Evolutionary conservation across 441 rosid genomes (phyloP), one percentile per base, ranked within the genome.

Genomic region (Flueggea neowawraea): DNA sequence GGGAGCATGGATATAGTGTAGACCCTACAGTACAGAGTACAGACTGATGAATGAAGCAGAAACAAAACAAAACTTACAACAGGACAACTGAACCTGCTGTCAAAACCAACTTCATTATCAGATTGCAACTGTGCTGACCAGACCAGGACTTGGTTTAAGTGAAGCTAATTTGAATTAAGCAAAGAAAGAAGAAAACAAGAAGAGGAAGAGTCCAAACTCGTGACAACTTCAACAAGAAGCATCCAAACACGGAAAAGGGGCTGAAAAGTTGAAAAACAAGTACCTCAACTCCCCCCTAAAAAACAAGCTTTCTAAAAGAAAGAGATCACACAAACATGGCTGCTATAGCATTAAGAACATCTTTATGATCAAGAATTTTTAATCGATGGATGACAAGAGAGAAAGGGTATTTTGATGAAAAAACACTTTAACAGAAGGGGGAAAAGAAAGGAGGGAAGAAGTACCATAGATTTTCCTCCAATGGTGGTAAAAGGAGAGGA

Each of bases 401-500:
- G 13, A 6, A 16, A 52, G 16, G 28, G 28, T 52, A 11, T 17
- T 22, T 43, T 6, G 45, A 43, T 43, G 12, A 43, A 11, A 0
- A 43, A 11, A 6, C 10, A 43, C 12, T 6, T 6, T 43, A 43
- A 43, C 12, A 43, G 45, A 43, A 43, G 45, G 3, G 12, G 45
- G 12, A 43, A 4, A 47, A 0, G 50, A 4, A 2, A 1, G 50
- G 12, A 61, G 63, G 47, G n/a, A 33, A 64, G 9, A 14, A 55
- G 54, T 77, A 95, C 99, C 99, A 41, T 95, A 91, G 73, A 91
- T 81, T 80, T 95, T 95, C 77, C 85, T 84, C 99, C 99, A 95
- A 64, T 89, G 92, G 63, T 95, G 96, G 67, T 95, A 95, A 61
- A 95, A 95, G 39, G 97, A 75, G 67, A 95, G 94, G 55, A 95